Evolutionary conservation across 352 stramenopile genomes (phyloP).

Genomic region (Globisporangium perplexum): DNA sequence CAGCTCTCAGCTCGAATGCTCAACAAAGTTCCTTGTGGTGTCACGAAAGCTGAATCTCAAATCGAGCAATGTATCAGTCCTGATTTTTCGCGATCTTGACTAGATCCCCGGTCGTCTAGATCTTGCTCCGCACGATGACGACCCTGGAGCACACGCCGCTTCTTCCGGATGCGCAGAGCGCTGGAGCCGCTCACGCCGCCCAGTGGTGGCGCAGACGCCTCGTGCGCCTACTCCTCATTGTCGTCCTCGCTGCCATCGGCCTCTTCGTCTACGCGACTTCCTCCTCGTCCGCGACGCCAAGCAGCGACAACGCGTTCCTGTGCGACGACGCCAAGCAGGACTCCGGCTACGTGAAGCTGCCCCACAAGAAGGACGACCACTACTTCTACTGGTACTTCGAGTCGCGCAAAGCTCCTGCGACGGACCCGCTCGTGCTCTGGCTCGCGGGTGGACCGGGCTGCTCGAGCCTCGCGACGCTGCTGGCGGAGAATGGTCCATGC

Average conservation of each 20-base stretch:
- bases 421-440: constrained; percentile 29
- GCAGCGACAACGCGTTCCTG: constrained; percentile 6
- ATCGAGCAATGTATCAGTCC: too few species aligned
- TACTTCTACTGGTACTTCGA: constrained; percentile 49
- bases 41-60: too few species aligned
- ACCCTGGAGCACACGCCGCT: constrained; percentile 8
- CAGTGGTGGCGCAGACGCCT: constrained; percentile 4
- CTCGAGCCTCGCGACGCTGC: constrained; percentile 28
- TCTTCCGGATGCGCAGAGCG: constrained; percentile 4
- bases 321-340: constrained; percentile 17
- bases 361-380: constrained; percentile 34
- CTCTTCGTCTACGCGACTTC: background rate
- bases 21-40: too few species aligned
- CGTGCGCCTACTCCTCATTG: background rate
- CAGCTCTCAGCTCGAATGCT: too few species aligned
- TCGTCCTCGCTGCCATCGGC: background rate
- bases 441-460: constrained; percentile 30
- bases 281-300: background rate
- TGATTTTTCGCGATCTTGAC: too few species aligned
- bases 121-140: too few species aligned
- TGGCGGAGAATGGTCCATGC: constrained; percentile 32
- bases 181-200: background rate
- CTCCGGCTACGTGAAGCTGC: constrained; percentile 28
- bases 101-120: too few species aligned
- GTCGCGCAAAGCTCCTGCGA: constrained; percentile 15